Conservation (phyloP, 805 yeast genomes). For the Candida sithepensis region DNA sequence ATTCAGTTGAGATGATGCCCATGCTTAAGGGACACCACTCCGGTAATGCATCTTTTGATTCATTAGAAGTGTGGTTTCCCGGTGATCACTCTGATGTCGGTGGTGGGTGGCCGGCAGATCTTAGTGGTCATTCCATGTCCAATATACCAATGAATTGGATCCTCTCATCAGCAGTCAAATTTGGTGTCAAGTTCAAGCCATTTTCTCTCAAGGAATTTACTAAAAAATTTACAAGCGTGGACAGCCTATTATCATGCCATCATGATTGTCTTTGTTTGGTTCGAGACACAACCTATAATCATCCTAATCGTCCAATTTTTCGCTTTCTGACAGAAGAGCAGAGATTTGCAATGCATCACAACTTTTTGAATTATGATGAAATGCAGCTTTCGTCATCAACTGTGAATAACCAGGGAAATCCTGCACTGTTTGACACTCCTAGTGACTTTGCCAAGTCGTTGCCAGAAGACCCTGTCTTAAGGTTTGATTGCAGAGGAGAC, state of each 20-base stretch:
- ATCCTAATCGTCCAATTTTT: conserved; percentile 1
- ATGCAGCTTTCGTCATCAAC: not conserved
- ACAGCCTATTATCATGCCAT: conserved; percentile 42
- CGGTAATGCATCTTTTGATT: conserved; percentile 24
- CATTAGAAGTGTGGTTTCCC: conserved; percentile 61
- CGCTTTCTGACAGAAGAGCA: not conserved
- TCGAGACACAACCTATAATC: conserved; percentile 15
- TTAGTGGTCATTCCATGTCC: conserved; percentile 41
- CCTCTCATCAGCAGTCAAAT: conserved; percentile 46
- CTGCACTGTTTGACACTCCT: conserved; percentile 13
- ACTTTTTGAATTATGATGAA: not conserved
- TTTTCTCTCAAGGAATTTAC: conserved; percentile 40
- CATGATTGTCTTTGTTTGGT: conserved; percentile 47
- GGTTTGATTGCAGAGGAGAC: conserved; percentile 39
- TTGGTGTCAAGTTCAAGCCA: conserved; percentile 46
- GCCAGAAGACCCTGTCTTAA: conserved; percentile 20
- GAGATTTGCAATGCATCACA: not conserved
- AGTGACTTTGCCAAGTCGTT: conserved; percentile 11
- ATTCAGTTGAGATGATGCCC: too few relatives aligned
- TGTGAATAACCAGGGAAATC: conserved; percentile 1
- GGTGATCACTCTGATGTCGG: conserved; percentile 71
- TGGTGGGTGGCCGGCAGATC: conserved; percentile 58
- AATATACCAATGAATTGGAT: conserved; percentile 61
- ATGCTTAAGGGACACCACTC: too few relatives aligned
- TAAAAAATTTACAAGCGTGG: conserved; percentile 34